Conservation (phyloP, 1,139 yeast genomes). For the Candida sojae region DNA sequence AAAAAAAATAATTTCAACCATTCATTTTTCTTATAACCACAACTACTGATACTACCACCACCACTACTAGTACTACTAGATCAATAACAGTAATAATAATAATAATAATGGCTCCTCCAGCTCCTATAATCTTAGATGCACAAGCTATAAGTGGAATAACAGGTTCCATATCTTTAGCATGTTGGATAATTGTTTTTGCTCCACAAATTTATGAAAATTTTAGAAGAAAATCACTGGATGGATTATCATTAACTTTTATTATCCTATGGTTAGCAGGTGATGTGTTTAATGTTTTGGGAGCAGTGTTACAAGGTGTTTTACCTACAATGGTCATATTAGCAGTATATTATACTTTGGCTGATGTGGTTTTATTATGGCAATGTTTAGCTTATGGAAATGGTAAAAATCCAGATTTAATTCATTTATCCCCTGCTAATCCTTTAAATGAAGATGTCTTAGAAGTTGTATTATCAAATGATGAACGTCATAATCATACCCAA, state of each 20-base stretch:
- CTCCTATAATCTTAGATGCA: constrained; percentile 70
- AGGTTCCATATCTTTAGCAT: constrained; percentile 91
- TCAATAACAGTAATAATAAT: no score
- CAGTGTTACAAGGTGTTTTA: constrained; percentile 80
- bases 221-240: constrained; percentile 80
- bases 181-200: constrained; percentile 97
- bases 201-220: constrained; percentile 95
- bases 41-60: no score
- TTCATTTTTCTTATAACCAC: no score
- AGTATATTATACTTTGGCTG: constrained; percentile 88
- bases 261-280: constrained; percentile 89
- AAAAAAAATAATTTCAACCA: no score
- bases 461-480: constrained; percentile 50
- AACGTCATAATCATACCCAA: constrained; percentile 14
- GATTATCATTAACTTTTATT: constrained; percentile 79
- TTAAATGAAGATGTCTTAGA: constrained; percentile 67
- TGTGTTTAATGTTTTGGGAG: constrained; percentile 87
- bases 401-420: constrained; percentile 61
- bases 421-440: constrained; percentile 89
- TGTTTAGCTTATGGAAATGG: constrained; percentile 72
- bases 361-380: constrained; percentile 77
- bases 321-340: constrained; percentile 94
- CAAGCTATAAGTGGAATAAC: constrained; percentile 83
- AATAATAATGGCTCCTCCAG: constrained; percentile 31
- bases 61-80: no score